A percentile compares a stretch with the other conserved stretches of the same genome.
Evolutionary conservation across 352 stramenopile genomes (phyloP).

Genomic region (Globisporangium cystogenes): DNA sequence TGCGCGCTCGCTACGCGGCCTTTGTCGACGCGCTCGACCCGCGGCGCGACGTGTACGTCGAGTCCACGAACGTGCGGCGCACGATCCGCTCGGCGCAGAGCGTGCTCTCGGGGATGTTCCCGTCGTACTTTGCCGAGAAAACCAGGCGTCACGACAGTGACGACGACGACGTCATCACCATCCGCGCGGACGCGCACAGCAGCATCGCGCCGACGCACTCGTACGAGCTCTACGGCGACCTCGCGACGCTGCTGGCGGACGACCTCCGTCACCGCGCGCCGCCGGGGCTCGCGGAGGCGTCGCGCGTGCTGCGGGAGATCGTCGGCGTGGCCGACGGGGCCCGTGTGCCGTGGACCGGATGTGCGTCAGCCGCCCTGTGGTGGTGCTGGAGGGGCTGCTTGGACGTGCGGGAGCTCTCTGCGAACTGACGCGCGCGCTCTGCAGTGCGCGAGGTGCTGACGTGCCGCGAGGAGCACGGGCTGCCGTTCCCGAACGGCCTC

Average conservation of each 20-base stretch:
- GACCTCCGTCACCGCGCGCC: constrained; percentile 49
- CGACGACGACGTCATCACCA: constrained; percentile 18
- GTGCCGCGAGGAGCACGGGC: constrained; percentile 50
- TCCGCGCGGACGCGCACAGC: constrained; percentile 46
- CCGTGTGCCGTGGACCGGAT: constrained; percentile 56
- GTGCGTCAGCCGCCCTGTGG: constrained; percentile 24
- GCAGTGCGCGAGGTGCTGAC: constrained; percentile 73
- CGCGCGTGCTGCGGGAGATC: constrained; percentile 35
- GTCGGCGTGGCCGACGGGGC: constrained; percentile 30
- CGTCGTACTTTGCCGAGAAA: constrained; percentile 29
- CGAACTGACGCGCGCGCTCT: not conserved
- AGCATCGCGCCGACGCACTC: constrained; percentile 54
- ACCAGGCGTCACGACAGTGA: constrained; percentile 8
- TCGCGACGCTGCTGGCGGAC: constrained; percentile 40
- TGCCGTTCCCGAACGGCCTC: constrained; percentile 50
- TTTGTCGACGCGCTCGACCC: constrained; percentile 33
- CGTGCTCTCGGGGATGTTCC: constrained; percentile 63
- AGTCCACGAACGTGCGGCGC: constrained; percentile 73
- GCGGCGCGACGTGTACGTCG: constrained; percentile 43
- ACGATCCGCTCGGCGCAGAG: constrained; percentile 72
- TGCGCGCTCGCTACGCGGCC: constrained; percentile 35
- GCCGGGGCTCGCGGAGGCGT: constrained; percentile 25
- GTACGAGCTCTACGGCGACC: constrained; percentile 52
- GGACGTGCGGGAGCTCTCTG: not conserved
- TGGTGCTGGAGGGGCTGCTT: no score